Evolutionary conservation across 164 flowering plant species (phyloP), one percentile per base, ranked within the genome.

Genomic region (Paratinospora sagittata): DNA sequence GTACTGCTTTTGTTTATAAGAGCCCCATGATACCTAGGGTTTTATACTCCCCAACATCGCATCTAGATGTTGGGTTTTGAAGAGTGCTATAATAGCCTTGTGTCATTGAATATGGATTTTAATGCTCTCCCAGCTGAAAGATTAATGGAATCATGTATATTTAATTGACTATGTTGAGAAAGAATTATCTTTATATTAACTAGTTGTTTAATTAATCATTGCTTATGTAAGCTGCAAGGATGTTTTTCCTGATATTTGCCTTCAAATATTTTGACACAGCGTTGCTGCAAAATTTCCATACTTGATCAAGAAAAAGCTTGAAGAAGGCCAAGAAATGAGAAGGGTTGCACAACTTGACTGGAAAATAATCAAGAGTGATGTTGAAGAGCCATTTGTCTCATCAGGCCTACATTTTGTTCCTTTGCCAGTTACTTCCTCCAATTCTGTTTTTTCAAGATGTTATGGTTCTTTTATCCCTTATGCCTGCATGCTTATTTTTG

Each of bases 301-400:
- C n/a, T n/a, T n/a, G n/a, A n/a, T n/a, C n/a, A n/a, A n/a, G n/a
- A n/a, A n/a, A n/a, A n/a, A n/a, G n/a, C n/a, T n/a, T n/a, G n/a
- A n/a, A n/a, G n/a, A n/a, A n/a, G n/a, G n/a, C n/a, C n/a, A n/a
- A n/a, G 92, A 89, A 85, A 81, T 90, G 47, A 88, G 99, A 79
- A 84, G 94, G 70, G 95, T 90, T 33, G 82, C 99, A 67, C 96
- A 91, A 79, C 81, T 96, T 70, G 93, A 89, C 70, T 93, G 95
- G 97, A 84, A 75, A 74, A 80, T 88, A 62, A 91, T 95, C 73
- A 94, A 90, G 77, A 81, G 72, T 68, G 33, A 86, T 71, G 77
- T 73, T 70, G 82, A 85, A 70, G 87, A 81, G 73, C 84, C 93
- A 69, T 93, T 96, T 85, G 78, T 79, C 70, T 85, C 92, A 70